phyloP scores from a whole-genome alignment of 1,284 basidiomycete species.

The Boletellus deceptivus region DNA sequence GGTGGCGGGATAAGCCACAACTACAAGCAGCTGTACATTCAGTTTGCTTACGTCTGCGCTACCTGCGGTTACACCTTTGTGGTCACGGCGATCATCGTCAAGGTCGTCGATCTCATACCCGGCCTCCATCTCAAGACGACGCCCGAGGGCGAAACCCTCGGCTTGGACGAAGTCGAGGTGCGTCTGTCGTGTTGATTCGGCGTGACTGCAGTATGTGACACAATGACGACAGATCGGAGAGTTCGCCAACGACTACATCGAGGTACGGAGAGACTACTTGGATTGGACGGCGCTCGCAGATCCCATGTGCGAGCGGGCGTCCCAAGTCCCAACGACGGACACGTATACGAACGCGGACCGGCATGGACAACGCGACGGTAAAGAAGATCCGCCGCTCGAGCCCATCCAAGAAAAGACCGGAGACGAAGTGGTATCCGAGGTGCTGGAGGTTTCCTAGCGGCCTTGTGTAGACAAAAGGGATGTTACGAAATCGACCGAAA shows the following conservation, averaged over 20 bases:
- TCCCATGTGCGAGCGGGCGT: slow-evolving; percentile 7
- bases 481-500: too few relatives aligned
- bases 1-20: slow-evolving; percentile 76
- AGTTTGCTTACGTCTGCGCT: slow-evolving; percentile 80
- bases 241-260: slow-evolving; percentile 76
- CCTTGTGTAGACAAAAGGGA: not conserved
- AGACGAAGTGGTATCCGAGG: not conserved
- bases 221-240: slow-evolving; percentile 59
- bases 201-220: not conserved
- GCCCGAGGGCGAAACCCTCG: slow-evolving; percentile 78
- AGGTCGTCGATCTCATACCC: slow-evolving; percentile 74
- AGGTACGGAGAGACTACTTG: slow-evolving; percentile 66
- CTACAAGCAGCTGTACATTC: slow-evolving; percentile 77
- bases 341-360: slow-evolving; percentile 43
- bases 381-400: slow-evolving; percentile 18
- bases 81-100: slow-evolving; percentile 65
- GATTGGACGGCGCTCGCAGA: slow-evolving; percentile 45
- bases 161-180: slow-evolving; percentile 87
- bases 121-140: slow-evolving; percentile 72
- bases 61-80: slow-evolving; percentile 65
- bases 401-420: slow-evolving; percentile 19
- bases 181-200: slow-evolving; percentile 20
- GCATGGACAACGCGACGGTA: slow-evolving; percentile 34
- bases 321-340: slow-evolving; percentile 7
- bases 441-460: not conserved